Base-by-base conservation (phyloP, 140 eudicot genomes). In the Cichorium intybus region DNA sequence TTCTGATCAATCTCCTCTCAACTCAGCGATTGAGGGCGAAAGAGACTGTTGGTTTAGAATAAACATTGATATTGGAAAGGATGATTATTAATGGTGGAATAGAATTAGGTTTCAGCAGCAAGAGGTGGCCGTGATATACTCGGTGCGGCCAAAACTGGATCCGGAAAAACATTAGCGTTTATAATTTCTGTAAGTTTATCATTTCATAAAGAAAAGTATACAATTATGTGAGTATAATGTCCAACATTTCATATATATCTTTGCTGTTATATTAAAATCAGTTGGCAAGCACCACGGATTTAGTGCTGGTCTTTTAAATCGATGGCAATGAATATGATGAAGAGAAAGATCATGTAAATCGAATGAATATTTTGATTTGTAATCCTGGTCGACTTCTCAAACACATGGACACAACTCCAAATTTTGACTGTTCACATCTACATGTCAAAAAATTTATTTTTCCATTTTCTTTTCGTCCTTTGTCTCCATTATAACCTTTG, bases 61-160 rank as follows among this genome's bases (percentile, higher is more conserved):
- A n/a, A n/a, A n/a, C n/a, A n/a, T n/a, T n/a, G n/a, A n/a, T n/a
- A n/a, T n/a, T n/a, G n/a, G n/a, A n/a, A n/a, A n/a, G n/a, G n/a
- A n/a, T n/a, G n/a, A n/a, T n/a, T n/a, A n/a, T n/a, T n/a, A n/a
- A n/a, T n/a, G n/a, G n/a, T n/a, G n/a, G n/a, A n/a, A n/a, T n/a
- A n/a, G n/a, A n/a, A n/a, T n/a, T n/a, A n/a, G n/a, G n/a, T n/a
- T n/a, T n/a, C n/a, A n/a, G n/a, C n/a, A n/a, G n/a, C n/a, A n/a
- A n/a, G n/a, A n/a, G n/a, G 86, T 46, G 96, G 95, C 20, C 76
- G 97, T 11, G 99, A 92, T 69, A 85, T 92, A 22, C 93, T 92
- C 6, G 98, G 99, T 6, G 99, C 99, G 1, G 99, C 99, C 0
- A 86, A 92, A 63, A 92, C 99, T 18, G 99, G 99, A 5, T 92